phyloP scores from a whole-genome alignment of 2,329 filamentous ascomycete species.

The Diaporthe capsici region DNA sequence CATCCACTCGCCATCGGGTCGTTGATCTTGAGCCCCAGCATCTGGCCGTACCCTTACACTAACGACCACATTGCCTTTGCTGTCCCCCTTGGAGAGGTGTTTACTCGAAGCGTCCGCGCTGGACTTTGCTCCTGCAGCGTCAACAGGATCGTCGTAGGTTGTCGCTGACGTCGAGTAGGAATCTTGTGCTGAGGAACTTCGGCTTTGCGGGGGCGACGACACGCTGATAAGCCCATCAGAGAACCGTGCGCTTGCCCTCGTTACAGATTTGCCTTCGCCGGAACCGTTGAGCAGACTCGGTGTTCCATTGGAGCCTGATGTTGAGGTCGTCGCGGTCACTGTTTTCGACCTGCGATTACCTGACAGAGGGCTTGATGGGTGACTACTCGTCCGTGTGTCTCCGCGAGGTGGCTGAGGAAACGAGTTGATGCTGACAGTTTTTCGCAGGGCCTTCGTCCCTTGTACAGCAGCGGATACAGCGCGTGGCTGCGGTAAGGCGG shows the following conservation, averaged over 20 bases:
- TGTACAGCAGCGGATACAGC: slow-evolving; percentile 67
- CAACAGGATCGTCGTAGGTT: slow-evolving; percentile 84
- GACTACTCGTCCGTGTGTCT: slow-evolving; percentile 69
- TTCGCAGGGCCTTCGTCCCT: slow-evolving; percentile 79
- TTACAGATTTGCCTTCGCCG: slow-evolving; percentile 81
- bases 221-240: slow-evolving; percentile 83
- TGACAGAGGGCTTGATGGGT: slow-evolving; percentile 73
- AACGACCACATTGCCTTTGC: slow-evolving; percentile 95
- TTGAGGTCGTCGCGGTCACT: slow-evolving; percentile 67
- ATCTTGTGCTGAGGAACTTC: slow-evolving; percentile 91
- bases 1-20: slow-evolving; percentile 88
- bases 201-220: slow-evolving; percentile 87
- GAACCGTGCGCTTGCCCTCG: slow-evolving; percentile 72
- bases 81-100: slow-evolving; percentile 72
- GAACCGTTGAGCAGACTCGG: slow-evolving; percentile 85
- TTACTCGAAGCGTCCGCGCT: slow-evolving; percentile 56
- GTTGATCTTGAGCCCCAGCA: slow-evolving; percentile 71
- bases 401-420: slow-evolving; percentile 91
- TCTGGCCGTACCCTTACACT: slow-evolving; percentile 95
- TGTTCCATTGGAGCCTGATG: slow-evolving; percentile 66
- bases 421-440: slow-evolving; percentile 92
- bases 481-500: slow-evolving; percentile 69
- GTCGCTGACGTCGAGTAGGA: slow-evolving; percentile 93
- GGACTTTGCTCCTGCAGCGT: slow-evolving; percentile 59
- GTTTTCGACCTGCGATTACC: slow-evolving; percentile 68